Evolutionary conservation across 2,329 filamentous ascomycete species (phyloP), one percentile per base, ranked within the genome.

Genomic region (Aspergillus luchuensis): DNA sequence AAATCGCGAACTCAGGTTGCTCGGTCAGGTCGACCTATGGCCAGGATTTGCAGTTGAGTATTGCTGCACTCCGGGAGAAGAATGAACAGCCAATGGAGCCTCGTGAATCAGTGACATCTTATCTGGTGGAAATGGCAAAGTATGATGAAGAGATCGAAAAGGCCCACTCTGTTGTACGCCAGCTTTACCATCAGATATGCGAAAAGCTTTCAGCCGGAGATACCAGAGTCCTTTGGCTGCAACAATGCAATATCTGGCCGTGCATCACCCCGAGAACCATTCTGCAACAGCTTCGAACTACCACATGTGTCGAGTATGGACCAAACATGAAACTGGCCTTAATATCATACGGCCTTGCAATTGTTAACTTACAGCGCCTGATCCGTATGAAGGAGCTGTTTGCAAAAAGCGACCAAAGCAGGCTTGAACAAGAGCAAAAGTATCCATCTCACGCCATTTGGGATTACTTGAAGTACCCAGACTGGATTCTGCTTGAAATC

Each of bases 401-500:
- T 2, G 50, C 63, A 13, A 77, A 77, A 50, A 1, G 21, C 0
- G 72, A 76, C 21, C 8, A 62, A 0, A 68, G 76, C 13, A 69
- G 73, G 53, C 38, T 80, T 2, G 28, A 25, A 25, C 23, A 23
- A 23, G 23, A 23, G 23, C 5, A 23, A 23, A 23, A 23, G 23
- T 23, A 23, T 23, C 23, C 23, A 23, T 23, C 23, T 23, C 23
- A 23, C 23, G 23, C 23, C 23, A 6, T 7, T 25, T 25, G 87
- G 87, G 67, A 77, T 2, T 82, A 85, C 0, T n/a, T 70, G 0
- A 73, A 84, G 0, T 71, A 81, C 33, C 79, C 86, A 0, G 88
- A 91, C 66, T 90, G 87, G 84, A 70, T 91, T 0, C 75, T 91
- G 0, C 72, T 91, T 0, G 88, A 91, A 63, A 82, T 91, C 13